Percentiles rank a stretch among this genome's conserved stretches.
Conservation (phyloP, 306 rosid species). For the Mimosa bimucronata region DNA sequence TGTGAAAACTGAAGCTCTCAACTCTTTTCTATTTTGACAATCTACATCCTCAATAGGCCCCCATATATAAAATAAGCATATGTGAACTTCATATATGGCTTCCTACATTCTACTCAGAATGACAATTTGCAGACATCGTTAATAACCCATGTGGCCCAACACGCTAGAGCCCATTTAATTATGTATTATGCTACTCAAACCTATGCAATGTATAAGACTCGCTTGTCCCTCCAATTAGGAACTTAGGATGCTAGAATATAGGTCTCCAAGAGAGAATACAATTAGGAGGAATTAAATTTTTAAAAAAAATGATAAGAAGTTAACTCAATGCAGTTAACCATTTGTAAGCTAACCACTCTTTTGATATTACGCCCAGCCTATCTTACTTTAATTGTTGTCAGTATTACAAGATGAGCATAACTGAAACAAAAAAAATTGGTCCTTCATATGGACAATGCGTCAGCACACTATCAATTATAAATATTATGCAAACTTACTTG, state of each 20-base stretch:
- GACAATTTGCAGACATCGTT: slow-evolving; percentile 1
- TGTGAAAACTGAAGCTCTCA: slow-evolving; percentile 34
- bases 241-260: slow-evolving; percentile 4
- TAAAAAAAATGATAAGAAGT: background rate
- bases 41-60: background rate
- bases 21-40: slow-evolving; percentile 14
- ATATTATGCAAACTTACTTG: slow-evolving; percentile 63
- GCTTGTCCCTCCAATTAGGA: slow-evolving; percentile 4
- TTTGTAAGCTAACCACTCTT: background rate
- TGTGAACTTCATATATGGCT: slow-evolving; percentile 15
- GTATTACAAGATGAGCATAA: slow-evolving; percentile 25
- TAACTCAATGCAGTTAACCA: background rate
- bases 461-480: slow-evolving; percentile 10
- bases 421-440: slow-evolving; percentile 3
- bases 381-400: slow-evolving; percentile 22
- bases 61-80: background rate
- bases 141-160: slow-evolving; percentile 15
- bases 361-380: background rate
- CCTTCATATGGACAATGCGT: background rate
- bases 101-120: background rate
- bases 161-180: slow-evolving; percentile 1
- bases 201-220: background rate
- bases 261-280: background rate
- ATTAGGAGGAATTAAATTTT: background rate
- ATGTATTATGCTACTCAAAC: slow-evolving; percentile 10